These are phyloP conservation scores for Candida loeiensis DNA, from an alignment of 805 yeast species.

Conservation along the genomic window DNA sequence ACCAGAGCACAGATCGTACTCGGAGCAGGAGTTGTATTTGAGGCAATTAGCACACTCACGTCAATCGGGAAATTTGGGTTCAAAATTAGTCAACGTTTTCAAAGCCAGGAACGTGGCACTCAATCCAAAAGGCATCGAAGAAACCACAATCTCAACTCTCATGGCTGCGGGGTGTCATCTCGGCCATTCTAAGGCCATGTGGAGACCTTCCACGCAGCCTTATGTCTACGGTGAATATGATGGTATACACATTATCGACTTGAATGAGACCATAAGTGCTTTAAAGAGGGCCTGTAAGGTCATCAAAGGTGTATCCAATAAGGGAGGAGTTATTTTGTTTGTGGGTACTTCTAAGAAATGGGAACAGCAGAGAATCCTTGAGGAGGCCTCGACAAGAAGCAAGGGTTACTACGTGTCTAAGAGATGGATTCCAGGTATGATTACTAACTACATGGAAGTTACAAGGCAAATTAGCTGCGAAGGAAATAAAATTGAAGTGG, in stretches of 20 bases:
- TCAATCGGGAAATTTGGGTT: conserved; percentile 58
- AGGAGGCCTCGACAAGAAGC: conserved; percentile 72
- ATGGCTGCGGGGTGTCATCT: conserved; percentile 92
- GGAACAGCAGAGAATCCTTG: conserved; percentile 65
- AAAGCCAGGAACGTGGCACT: conserved; percentile 63
- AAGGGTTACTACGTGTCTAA: conserved; percentile 77
- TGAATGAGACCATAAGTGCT: conserved; percentile 73
- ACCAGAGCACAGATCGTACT: conserved; percentile 59
- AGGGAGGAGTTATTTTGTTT: conserved; percentile 81
- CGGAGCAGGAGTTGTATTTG: conserved; percentile 71
- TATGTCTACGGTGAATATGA: conserved; percentile 84
- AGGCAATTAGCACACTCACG: conserved; percentile 65
- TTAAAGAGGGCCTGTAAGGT: conserved; percentile 82
- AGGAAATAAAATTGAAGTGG: conserved; percentile 52
- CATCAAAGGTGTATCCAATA: conserved; percentile 74
- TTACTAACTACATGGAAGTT: conserved; percentile 78
- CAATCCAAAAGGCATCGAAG: conserved; percentile 53
- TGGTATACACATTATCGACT: conserved; percentile 87
- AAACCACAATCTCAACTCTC: conserved; percentile 64
- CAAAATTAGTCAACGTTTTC: conserved; percentile 60
- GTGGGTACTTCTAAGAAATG: conserved; percentile 78
- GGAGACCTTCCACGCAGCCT: conserved; percentile 81
- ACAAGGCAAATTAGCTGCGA: conserved; percentile 47
- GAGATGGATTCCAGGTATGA: conserved; percentile 93
- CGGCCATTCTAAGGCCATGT: conserved; percentile 81